These are phyloP conservation scores for Spiraea crenata DNA, from an alignment of 331 rosid species.

Conservation along the genomic window DNA sequence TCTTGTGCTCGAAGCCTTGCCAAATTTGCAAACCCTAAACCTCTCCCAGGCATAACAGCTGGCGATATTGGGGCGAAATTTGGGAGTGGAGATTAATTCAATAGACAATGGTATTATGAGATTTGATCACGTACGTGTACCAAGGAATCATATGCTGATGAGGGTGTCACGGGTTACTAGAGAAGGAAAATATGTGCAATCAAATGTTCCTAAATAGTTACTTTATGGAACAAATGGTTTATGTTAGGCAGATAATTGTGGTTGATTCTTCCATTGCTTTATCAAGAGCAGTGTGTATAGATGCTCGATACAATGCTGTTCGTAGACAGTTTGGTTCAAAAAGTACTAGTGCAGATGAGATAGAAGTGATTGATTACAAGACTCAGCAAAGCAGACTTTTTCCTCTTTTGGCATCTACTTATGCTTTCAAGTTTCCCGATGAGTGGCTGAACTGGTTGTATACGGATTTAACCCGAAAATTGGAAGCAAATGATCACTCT, in stretches of 20 bases:
- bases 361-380: constrained; percentile 91
- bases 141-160: constrained; percentile 91
- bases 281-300: constrained; percentile 94
- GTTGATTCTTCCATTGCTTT: constrained; percentile 78
- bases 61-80: constrained; percentile 91
- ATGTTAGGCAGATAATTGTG: constrained; percentile 71
- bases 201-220: constrained; percentile 77
- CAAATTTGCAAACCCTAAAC: constrained; percentile 60
- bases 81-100: constrained; percentile 78
- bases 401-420: constrained; percentile 90
- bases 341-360: constrained; percentile 45
- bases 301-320: constrained; percentile 89
- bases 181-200: constrained; percentile 75
- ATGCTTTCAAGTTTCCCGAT: constrained; percentile 90
- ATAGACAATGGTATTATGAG: constrained; percentile 82
- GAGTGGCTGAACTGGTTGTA: constrained; percentile 87
- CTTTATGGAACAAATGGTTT: constrained; percentile 91
- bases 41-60: constrained; percentile 76
- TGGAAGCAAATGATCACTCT: constrained; percentile 72
- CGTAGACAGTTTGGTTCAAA: constrained; percentile 81
- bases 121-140: constrained; percentile 75
- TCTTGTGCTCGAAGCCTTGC: constrained; percentile 63
- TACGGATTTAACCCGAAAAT: constrained; percentile 65
- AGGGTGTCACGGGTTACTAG: constrained; percentile 85
- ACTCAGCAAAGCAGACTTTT: constrained; percentile 93